Evolutionary conservation across 164 flowering plant species (phyloP), one percentile per base, ranked within the genome.

Genomic region (Saururus chinensis): DNA sequence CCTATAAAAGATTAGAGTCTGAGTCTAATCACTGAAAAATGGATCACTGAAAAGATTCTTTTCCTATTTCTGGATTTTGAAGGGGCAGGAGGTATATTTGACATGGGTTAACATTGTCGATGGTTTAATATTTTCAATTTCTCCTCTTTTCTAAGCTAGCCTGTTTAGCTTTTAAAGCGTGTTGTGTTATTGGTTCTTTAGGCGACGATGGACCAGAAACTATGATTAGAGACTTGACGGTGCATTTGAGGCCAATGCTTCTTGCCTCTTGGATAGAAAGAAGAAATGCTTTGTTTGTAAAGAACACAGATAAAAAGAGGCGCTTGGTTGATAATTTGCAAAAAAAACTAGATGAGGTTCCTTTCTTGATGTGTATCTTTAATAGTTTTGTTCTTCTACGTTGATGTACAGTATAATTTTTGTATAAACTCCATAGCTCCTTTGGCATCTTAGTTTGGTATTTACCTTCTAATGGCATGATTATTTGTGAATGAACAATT

Each of bases 331-430:
- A 93, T 68, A 75, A 76, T 77, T 68, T 87, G 73, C 99, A 87
- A 60, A 80, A 73, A 71, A 90, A 86, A 73, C 66, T 89, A 59
- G 99, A 90, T 68, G 97, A 93, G 96, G 99, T 93, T 68, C 17
- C 49, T 45, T 45, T 45, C 49, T 45, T 45, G 49, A 45, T 2
- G 49, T 17, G 17, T 2, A 45, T 30, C 37, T 30, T 30, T 10
- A 45, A 13, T 45, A 12, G 9, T 42, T 42, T 42, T 42, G 49
- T 42, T 14, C 6, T 2, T 30, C 37, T 30, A 42, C 1, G 11
- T 45, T 12, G 14, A 45, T 45, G 17, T 17, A 45, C 4, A 2
- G 11, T 45, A 17, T 17, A 45, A 45, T 45, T 12, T 45, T 45
- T 45, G 11, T 45, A 13, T 30, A 30, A 30, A 30, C 37, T 30